Evolutionary conservation across 73 alveolate genomes (phyloP), one percentile per base, ranked within the genome.

Genomic region (Blepharisma stoltei): DNA sequence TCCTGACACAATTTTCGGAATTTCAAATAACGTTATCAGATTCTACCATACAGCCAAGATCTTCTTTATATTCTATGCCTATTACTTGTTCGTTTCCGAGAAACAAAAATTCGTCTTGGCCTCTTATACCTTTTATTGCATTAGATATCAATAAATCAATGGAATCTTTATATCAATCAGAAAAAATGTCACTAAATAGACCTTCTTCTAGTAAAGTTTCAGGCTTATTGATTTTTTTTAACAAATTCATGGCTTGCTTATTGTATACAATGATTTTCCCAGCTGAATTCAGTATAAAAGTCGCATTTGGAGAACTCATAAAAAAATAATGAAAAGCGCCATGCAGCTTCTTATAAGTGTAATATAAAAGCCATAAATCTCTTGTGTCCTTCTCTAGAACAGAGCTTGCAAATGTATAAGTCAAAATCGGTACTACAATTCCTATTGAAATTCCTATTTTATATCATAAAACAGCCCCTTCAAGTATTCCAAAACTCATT

Each of bases 291-390:
- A 60, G 46, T 60, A 60, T 14, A 8, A 60, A 60, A n/a, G 2
- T 38, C 2, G 23, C 73, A 20, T 38, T 38, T 18, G 73, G 73
- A 9, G 45, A 60, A 20, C 18, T 60, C n/a, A 14, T 38, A n/a
- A n/a, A 60, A 60, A 60, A 38, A 18, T n/a, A 60, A 8, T 60
- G 38, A 60, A 14, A 9, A 60, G 23, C 46, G 2, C 48, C 2
- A 25, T 60, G 14, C 46, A 38, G 23, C 46, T 60, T 60, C 45
- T 60, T 60, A 25, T 60, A 60, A 60, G 48, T 20, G 18, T n/a
- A n/a, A 25, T 60, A 60, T 18, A 60, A 25, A 25, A 14, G 73
- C 73, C 73, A 60, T 38, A 60, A 60, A 25, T 60, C 73, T 9
- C 73, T 14, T 14, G 23, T 14, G 5, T 60, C 73, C 23, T 60